phyloP scores from a whole-genome alignment of 1,139 yeast species.

The Protomyces inundatus region DNA sequence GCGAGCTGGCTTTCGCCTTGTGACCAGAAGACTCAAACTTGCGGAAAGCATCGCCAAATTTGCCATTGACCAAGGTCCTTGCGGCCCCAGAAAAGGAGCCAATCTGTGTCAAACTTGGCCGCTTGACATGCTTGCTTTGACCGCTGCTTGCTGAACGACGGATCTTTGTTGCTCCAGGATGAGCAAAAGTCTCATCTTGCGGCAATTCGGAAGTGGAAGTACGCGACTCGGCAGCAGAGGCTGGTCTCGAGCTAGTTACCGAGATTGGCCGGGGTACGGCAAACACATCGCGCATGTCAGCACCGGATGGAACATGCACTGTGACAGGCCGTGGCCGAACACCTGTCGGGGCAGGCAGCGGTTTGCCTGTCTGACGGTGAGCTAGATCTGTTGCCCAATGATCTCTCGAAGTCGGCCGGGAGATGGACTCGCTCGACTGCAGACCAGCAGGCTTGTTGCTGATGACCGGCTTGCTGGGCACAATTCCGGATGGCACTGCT shows the following conservation, averaged over 20 bases:
- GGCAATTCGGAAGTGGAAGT: neutral
- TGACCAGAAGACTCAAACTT: slow-evolving; percentile 28
- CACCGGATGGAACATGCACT: neutral
- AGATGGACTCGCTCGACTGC: too few relatives aligned
- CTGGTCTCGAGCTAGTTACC: neutral
- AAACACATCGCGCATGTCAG: neutral
- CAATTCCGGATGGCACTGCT: neutral
- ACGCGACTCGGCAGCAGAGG: neutral
- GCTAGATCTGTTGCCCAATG: too few relatives aligned
- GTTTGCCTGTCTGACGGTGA: slow-evolving; percentile 6
- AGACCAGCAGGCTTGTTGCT: neutral
- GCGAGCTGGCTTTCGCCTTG: neutral
- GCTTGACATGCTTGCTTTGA: slow-evolving; percentile 25
- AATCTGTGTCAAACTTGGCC: slow-evolving; percentile 29
- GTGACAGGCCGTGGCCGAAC: slow-evolving; percentile 22
- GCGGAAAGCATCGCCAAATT: slow-evolving; percentile 33
- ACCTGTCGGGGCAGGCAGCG: slow-evolving; percentile 2
- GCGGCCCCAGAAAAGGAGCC: slow-evolving; percentile 22
- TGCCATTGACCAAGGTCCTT: slow-evolving; percentile 29
- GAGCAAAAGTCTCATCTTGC: neutral
- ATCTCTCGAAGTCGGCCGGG: too few relatives aligned
- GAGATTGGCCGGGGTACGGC: neutral
- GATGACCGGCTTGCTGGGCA: neutral
- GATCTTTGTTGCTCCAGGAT: neutral
- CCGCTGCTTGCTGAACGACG: slow-evolving; percentile 3